Conservation (phyloP, 169 alveolate species). For the Plasmodium ovale region DNA sequence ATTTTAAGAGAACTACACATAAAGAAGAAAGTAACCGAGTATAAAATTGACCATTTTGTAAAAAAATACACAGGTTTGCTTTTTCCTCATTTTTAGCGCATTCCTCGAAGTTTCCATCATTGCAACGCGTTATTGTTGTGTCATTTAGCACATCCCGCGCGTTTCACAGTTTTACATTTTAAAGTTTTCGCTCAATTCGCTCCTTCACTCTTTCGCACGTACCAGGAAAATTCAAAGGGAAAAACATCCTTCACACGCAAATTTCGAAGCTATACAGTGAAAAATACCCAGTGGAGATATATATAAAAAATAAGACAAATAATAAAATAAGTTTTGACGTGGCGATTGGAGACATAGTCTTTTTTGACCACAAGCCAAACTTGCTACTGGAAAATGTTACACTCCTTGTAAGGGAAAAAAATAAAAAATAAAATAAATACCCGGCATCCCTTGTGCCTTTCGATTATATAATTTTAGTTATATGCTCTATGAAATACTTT, state of each 20-base stretch:
- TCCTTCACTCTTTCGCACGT: background rate
- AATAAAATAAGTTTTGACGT: slow-evolving; percentile 1
- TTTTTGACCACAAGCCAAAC: slow-evolving; percentile 26
- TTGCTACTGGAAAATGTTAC: slow-evolving; percentile 41
- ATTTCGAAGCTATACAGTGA: slow-evolving; percentile 31
- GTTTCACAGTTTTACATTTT: too few species aligned
- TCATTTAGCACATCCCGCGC: too few species aligned
- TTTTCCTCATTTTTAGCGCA: background rate
- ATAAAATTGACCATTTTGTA: slow-evolving; percentile 22
- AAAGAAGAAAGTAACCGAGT: slow-evolving; percentile 23
- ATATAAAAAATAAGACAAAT: slow-evolving; percentile 20
- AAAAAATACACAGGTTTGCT: slow-evolving; percentile 52
- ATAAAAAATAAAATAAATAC: too few species aligned
- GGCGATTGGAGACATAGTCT: slow-evolving; percentile 50
- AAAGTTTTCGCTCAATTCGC: too few species aligned
- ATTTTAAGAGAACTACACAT: slow-evolving; percentile 47
- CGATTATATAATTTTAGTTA: background rate
- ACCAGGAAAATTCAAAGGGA: slow-evolving; percentile 31
- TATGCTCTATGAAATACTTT: background rate
- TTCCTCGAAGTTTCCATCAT: background rate
- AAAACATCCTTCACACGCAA: slow-evolving; percentile 23
- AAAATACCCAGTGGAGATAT: slow-evolving; percentile 38
- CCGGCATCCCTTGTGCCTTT: background rate
- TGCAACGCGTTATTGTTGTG: background rate
- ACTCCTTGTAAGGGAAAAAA: slow-evolving; percentile 16